Evolutionary conservation across 2,329 filamentous ascomycete genomes (phyloP).

Genomic region (Cytospora piceicola): DNA sequence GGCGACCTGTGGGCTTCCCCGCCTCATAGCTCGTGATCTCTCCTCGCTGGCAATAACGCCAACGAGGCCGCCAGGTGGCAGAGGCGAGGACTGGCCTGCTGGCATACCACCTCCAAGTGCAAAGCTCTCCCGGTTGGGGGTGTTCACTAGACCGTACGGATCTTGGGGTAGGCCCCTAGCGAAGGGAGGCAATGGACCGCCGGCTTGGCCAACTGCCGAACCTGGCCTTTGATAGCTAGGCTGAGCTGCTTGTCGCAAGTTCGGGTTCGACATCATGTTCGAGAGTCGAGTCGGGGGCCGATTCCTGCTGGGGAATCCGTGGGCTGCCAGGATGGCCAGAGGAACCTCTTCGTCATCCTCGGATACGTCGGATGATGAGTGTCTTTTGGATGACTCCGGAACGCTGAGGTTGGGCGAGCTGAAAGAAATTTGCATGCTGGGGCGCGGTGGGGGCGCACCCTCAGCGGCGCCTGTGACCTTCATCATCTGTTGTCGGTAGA

Average conservation of each 20-base stretch:
- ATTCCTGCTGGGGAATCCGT: conserved; percentile 82
- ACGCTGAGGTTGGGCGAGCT: conserved; percentile 55
- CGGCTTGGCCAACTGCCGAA: conserved; percentile 54
- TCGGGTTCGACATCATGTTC: conserved; percentile 70
- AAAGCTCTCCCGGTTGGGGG: conserved; percentile 73
- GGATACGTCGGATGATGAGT: conserved; percentile 54
- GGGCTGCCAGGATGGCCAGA: conserved; percentile 81
- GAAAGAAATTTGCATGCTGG: conserved; percentile 58
- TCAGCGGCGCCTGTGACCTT: conserved; percentile 81
- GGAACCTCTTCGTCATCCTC: conserved; percentile 84
- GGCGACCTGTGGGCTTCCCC: conserved; percentile 77
- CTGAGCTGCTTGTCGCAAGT: conserved; percentile 61
- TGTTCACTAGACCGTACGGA: conserved; percentile 78
- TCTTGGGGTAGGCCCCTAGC: conserved; percentile 81
- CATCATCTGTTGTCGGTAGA: conserved; percentile 96
- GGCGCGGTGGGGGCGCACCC: conserved; percentile 52
- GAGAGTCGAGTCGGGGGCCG: conserved; percentile 72
- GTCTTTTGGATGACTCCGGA: conserved; percentile 43
- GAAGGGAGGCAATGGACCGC: conserved; percentile 73
- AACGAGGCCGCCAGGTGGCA: conserved; percentile 77
- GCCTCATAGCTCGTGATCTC: conserved; percentile 73
- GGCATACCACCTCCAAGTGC: conserved; percentile 65
- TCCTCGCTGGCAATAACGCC: conserved; percentile 89
- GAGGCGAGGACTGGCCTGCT: conserved; percentile 43
- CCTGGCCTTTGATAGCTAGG: conserved; percentile 55